Evolutionary conservation across 2,329 filamentous ascomycete genomes (phyloP).

Genomic region (Sclerotinia nivalis): DNA sequence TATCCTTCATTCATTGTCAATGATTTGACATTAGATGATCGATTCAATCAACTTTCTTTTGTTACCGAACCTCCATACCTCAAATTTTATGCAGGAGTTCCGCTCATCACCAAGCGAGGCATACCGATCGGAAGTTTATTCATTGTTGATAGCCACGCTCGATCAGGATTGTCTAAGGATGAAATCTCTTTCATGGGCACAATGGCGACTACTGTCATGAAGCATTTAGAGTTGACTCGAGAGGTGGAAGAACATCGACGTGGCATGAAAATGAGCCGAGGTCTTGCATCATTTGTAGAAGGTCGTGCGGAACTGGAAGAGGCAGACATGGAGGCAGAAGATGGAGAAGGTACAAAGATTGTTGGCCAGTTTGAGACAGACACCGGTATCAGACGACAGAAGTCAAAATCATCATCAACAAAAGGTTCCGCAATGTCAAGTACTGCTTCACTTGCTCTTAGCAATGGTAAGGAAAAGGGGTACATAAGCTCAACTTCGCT

Average conservation of each 20-base stretch:
- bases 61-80: slow-evolving; percentile 36
- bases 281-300: slow-evolving; percentile 56
- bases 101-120: slow-evolving; percentile 40
- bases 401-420: slow-evolving; percentile 31
- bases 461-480: slow-evolving; percentile 35
- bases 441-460: slow-evolving; percentile 20
- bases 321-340: slow-evolving; percentile 36
- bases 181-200: slow-evolving; percentile 59
- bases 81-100: slow-evolving; percentile 40
- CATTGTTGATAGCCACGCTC: slow-evolving; percentile 57
- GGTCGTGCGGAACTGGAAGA: slow-evolving; percentile 42
- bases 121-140: slow-evolving; percentile 59
- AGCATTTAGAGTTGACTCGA: slow-evolving; percentile 60
- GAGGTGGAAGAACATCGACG: slow-evolving; percentile 55
- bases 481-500: slow-evolving; percentile 30
- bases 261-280: slow-evolving; percentile 56
- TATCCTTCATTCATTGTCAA: slow-evolving; percentile 41
- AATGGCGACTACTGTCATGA: slow-evolving; percentile 57
- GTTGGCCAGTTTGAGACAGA: slow-evolving; percentile 39
- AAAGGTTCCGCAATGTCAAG: slow-evolving; percentile 23
- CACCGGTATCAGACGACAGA: slow-evolving; percentile 25
- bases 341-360: slow-evolving; percentile 37
- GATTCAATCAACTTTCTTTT: slow-evolving; percentile 38
- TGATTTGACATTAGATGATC: slow-evolving; percentile 38
- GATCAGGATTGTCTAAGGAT: slow-evolving; percentile 51